phyloP scores from a whole-genome alignment of 768 basidiomycete genomes.

The Lanmaoa rubissima region DNA sequence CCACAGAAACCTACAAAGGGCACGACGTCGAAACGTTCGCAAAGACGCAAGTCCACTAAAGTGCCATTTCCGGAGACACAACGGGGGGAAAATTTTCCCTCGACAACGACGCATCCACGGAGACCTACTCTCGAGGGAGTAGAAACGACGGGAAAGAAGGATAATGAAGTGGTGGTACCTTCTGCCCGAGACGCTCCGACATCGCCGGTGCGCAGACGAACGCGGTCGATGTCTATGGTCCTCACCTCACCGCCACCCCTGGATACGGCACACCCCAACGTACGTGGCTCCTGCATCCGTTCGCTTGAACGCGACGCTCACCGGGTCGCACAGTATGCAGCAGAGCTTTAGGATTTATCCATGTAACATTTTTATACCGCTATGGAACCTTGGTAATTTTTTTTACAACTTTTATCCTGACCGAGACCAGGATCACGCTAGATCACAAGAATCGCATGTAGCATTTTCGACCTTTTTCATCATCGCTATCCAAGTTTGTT shows the following conservation, averaged over 20 bases:
- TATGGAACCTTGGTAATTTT: constrained; percentile 6
- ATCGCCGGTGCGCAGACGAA: constrained; percentile 23
- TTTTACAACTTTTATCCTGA: background rate
- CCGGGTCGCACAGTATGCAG: constrained; percentile 19
- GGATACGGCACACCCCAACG: constrained; percentile 13
- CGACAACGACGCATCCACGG: background rate
- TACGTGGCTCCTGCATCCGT: constrained; percentile 2
- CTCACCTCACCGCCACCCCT: constrained; percentile 12
- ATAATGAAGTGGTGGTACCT: background rate
- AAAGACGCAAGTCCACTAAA: constrained; percentile 8
- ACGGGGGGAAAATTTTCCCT: background rate
- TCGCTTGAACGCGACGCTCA: background rate
- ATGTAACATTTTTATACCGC: background rate
- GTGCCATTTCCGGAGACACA: background rate
- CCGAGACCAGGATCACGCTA: background rate
- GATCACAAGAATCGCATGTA: constrained; percentile 15
- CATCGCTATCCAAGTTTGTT: constrained; percentile 3
- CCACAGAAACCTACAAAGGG: background rate
- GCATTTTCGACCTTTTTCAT: constrained; percentile 12
- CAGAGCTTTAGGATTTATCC: constrained; percentile 20
- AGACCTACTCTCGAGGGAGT: background rate
- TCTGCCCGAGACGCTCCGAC: background rate
- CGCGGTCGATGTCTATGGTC: constrained; percentile 30
- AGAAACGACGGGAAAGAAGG: background rate
- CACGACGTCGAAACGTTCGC: constrained; percentile 5